Evolutionary conservation across 2,329 filamentous ascomycete species (phyloP), one percentile per base, ranked within the genome.

Genomic region (Penicillium sclerotigenum): DNA sequence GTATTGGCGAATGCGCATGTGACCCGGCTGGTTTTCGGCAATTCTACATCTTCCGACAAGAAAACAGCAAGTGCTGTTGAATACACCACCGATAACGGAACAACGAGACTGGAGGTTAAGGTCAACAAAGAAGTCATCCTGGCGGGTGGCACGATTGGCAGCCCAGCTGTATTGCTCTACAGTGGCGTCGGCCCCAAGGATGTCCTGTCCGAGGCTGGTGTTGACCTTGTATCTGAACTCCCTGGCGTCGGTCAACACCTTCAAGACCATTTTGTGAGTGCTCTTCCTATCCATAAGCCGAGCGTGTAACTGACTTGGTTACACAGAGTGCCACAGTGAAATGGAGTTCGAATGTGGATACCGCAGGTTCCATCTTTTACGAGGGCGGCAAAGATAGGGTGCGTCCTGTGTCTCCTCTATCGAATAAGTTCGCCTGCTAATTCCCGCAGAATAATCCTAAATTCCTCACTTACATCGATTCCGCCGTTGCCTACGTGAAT

Each of bases 161-260:
- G 81, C 31, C 86, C 80, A 2, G 81, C 81, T 66, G 74, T 84
- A 10, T 77, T 83, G 24, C 82, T 87, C 56, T 73, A 86, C 5
- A 86, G 83, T 0, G 85, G 85, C 2, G 76, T 88, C 36, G 86
- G 85, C 3, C 75, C 78, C 28, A 73, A 76, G 13, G 70, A 76
- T 3, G 68, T 82, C 11, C 72, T 83, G 4, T 65, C 72, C 1
- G 63, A 66, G 4, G 77, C 75, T 0, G 75, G 76, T 1, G 73
- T 83, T 18, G 66, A 75, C 11, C 69, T 77, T 47, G 75, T 77
- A 46, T 73, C 81, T 22, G 70, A 75, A 34, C 76, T 78, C 42
- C 73, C 75, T 5, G 75, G 73, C 11, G 78, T 83, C 5, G 81
- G 81, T 4, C 76, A 77, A 38, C 80, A 81, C 51, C 73, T 81